A percentile compares a stretch with the other conserved stretches of the same genome.
These are phyloP conservation scores for Yamadazyma scolyti DNA, from an alignment of 805 yeast species.

Conservation along the genomic window DNA sequence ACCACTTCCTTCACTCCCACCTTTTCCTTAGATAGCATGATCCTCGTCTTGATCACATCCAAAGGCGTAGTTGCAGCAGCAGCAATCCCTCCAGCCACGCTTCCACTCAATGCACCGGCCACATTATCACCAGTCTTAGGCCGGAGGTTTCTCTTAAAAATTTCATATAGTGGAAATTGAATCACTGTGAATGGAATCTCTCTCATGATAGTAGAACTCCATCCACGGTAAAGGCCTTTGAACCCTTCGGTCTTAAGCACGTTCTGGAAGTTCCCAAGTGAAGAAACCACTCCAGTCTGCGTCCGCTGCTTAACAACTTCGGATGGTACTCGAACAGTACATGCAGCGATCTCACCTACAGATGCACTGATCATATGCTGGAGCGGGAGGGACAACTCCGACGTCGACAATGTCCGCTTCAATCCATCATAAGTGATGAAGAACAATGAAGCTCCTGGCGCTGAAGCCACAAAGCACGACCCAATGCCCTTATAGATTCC, in stretches of 20 bases:
- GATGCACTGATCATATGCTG: slow-evolving; percentile 89
- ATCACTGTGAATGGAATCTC: slow-evolving; percentile 96
- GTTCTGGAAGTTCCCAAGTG: slow-evolving; percentile 63
- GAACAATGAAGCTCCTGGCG: slow-evolving; percentile 60
- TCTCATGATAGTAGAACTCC: slow-evolving; percentile 86
- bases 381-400: slow-evolving; percentile 24
- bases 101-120: slow-evolving; percentile 83
- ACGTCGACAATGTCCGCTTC: slow-evolving; percentile 49
- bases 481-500: slow-evolving; percentile 94
- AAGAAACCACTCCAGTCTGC: slow-evolving; percentile 57
- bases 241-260: slow-evolving; percentile 74
- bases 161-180: slow-evolving; percentile 92
- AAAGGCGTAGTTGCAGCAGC: slow-evolving; percentile 81
- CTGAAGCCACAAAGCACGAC: slow-evolving; percentile 89
- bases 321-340: slow-evolving; percentile 92
- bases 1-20: slow-evolving; percentile 48
- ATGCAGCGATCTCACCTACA: slow-evolving; percentile 88
- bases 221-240: slow-evolving; percentile 85
- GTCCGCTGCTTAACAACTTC: slow-evolving; percentile 95
- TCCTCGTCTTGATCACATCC: slow-evolving; percentile 75
- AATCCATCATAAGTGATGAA: slow-evolving; percentile 76
- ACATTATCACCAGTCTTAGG: slow-evolving; percentile 42
- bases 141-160: slow-evolving; percentile 57
- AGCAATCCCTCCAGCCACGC: slow-evolving; percentile 77
- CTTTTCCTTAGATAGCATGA: slow-evolving; percentile 66